These are phyloP conservation scores for Microdochium paspali DNA, from an alignment of 2,329 filamentous ascomycete species.

Conservation along the genomic window DNA sequence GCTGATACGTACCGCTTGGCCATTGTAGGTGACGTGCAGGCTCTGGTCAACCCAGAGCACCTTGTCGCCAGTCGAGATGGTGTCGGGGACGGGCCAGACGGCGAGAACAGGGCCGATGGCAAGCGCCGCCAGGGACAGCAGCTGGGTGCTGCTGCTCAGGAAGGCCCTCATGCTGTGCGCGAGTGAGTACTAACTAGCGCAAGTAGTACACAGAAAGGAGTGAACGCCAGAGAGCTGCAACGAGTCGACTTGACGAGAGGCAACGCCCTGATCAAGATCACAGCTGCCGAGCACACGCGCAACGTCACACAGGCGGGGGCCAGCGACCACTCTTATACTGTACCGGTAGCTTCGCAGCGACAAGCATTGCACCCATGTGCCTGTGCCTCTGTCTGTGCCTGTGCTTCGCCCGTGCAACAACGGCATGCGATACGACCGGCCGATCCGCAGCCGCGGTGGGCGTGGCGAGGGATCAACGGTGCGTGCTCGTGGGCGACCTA, in stretches of 20 bases:
- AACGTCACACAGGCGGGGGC: too few species aligned
- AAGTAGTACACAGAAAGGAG: too few species aligned
- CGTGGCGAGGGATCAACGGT: neutral
- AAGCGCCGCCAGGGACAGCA: slow-evolving; percentile 7
- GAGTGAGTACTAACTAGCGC: neutral
- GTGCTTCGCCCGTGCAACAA: too few species aligned
- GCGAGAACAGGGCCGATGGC: slow-evolving; percentile 33
- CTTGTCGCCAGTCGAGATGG: slow-evolving; percentile 39
- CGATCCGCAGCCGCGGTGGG: neutral
- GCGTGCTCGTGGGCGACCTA: neutral
- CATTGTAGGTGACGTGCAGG: slow-evolving; percentile 49
- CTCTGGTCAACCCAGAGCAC: slow-evolving; percentile 43
- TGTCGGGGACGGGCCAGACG: slow-evolving; percentile 47
- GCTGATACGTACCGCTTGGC: slow-evolving; percentile 37
- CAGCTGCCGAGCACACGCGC: too few species aligned
- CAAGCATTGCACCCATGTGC: too few species aligned
- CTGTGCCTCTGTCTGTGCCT: too few species aligned
- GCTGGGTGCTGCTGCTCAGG: neutral
- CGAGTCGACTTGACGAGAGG: too few species aligned
- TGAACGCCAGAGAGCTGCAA: too few species aligned
- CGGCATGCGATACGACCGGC: too few species aligned
- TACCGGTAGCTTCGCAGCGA: too few species aligned
- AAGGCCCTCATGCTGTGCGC: neutral
- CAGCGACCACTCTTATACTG: too few species aligned
- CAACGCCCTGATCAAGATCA: too few species aligned